These are phyloP conservation scores for Emericellopsis atlantica DNA, from an alignment of 2,329 filamentous ascomycete genomes.

Conservation along the genomic window DNA sequence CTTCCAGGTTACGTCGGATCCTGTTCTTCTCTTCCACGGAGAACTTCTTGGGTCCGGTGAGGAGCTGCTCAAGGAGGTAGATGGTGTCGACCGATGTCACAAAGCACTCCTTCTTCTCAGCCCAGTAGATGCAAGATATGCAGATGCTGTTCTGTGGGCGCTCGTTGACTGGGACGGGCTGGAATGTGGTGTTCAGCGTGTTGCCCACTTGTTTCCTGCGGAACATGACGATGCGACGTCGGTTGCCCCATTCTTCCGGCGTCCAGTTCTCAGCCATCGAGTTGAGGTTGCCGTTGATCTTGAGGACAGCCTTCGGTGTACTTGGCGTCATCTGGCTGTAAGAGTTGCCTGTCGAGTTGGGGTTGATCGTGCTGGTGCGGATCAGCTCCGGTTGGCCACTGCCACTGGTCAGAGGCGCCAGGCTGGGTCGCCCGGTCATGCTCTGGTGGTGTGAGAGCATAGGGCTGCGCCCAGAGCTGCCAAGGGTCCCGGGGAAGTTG, in stretches of 20 bases:
- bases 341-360: constrained; percentile 24
- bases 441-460: constrained; percentile 24
- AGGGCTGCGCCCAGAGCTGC: constrained; percentile 23
- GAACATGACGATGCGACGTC: constrained; percentile 81
- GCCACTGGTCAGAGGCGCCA: constrained; percentile 28
- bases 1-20: constrained; percentile 89
- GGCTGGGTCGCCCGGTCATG: constrained; percentile 28
- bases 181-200: constrained; percentile 70
- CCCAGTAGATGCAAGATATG: constrained; percentile 97
- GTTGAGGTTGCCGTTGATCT: constrained; percentile 75
- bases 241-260: constrained; percentile 64
- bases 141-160: constrained; percentile 76
- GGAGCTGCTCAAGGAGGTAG: constrained; percentile 80
- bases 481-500: constrained; percentile 26
- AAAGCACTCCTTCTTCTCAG: constrained; percentile 78
- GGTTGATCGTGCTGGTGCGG: constrained; percentile 40
- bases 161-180: constrained; percentile 65
- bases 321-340: constrained; percentile 76
- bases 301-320: constrained; percentile 71
- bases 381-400: constrained; percentile 33
- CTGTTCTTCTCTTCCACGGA: constrained; percentile 98
- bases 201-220: constrained; percentile 70
- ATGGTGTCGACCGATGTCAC: constrained; percentile 98
- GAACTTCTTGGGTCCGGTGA: constrained; percentile 64
- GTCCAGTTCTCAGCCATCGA: constrained; percentile 78